Base-by-base conservation (phyloP, 805 yeast species). In the Pichia sporocuriosa region DNA sequence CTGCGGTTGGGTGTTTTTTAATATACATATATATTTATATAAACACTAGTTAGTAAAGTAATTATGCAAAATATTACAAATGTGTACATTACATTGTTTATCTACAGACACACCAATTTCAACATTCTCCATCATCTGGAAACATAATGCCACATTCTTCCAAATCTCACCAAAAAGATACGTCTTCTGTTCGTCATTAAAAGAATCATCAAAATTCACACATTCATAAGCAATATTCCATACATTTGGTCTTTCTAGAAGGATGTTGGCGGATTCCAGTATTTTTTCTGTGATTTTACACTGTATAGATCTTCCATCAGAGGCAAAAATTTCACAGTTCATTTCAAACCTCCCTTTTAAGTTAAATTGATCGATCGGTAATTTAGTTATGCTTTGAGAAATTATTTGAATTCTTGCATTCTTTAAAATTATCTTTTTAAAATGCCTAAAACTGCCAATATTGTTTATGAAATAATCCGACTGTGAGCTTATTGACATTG, bases 401-500 rank as follows among this genome's bases (percentile, higher is more conserved):
- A 24, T 11, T 2, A 43, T 19, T 29, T 30, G 35, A 12, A 36
- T 15, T n/a, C 16, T 35, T 6, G 32, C 40, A 31, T 38, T 39
- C 29, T 48, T 48, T 4, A 48, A 20, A 24, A 45, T 43, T 2
- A 48, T 37, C 24, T 43, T 48, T 25, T 37, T 48, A 15, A 48
- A 48, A 33, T 31, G 26, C 15, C 12, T 43, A 24, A 42, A 48
- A n/a, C 32, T 43, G 4, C 16, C 2, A 17, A 32, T 13, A 37
- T 48, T 48, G 3, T 30, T 32, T 1, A 35, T 12, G 23, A 48
- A 48, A 11, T 40, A 25, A 9, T 31, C 39, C 6, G 39, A 17
- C 8, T 38, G 30, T 2, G 45, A 31, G 19, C 42, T 38, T n/a
- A 48, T 45, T 23, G 43, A 43, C 28, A 43, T 39, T 3, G 51